These are phyloP conservation scores for Torulaspora gathmanii DNA, from an alignment of 805 yeast genomes.

Conservation along the genomic window DNA sequence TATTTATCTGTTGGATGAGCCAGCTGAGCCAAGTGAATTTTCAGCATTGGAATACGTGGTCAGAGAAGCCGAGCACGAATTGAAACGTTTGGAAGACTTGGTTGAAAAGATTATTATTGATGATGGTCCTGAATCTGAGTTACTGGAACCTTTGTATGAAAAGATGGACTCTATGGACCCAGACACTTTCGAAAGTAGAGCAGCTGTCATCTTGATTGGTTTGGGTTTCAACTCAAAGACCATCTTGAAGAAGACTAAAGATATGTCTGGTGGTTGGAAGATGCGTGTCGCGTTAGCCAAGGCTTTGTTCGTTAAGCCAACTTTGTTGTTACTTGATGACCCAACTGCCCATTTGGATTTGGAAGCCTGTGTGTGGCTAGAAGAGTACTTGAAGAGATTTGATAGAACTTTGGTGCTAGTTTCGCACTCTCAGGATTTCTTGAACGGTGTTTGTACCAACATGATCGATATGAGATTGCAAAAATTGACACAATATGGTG, in stretches of 20 bases:
- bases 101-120: conserved; percentile 85
- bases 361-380: conserved; percentile 99
- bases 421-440: conserved; percentile 98
- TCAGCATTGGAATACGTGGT: conserved; percentile 96
- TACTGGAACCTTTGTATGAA: conserved; percentile 86
- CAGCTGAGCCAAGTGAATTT: conserved; percentile 89
- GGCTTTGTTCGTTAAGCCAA: conserved; percentile 97
- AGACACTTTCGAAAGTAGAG: conserved; percentile 90
- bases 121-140: conserved; percentile 90
- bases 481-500: conserved; percentile 76
- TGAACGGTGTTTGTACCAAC: conserved; percentile 96
- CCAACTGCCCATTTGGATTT: conserved; percentile 99
- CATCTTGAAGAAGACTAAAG: conserved; percentile 89
- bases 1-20: conserved; percentile 90
- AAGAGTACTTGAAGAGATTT: conserved; percentile 91
- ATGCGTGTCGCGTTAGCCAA: conserved; percentile 99
- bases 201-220: conserved; percentile 94
- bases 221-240: conserved; percentile 88
- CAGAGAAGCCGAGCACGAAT: conserved; percentile 89
- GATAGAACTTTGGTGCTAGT: conserved; percentile 91
- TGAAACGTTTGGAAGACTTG: conserved; percentile 82
- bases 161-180: conserved; percentile 96
- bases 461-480: conserved; percentile 96
- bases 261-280: conserved; percentile 99
- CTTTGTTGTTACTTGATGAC: conserved; percentile 88